These are phyloP conservation scores for Leucocoprinus leucothites DNA, from an alignment of 768 basidiomycete species.

Conservation along the genomic window DNA sequence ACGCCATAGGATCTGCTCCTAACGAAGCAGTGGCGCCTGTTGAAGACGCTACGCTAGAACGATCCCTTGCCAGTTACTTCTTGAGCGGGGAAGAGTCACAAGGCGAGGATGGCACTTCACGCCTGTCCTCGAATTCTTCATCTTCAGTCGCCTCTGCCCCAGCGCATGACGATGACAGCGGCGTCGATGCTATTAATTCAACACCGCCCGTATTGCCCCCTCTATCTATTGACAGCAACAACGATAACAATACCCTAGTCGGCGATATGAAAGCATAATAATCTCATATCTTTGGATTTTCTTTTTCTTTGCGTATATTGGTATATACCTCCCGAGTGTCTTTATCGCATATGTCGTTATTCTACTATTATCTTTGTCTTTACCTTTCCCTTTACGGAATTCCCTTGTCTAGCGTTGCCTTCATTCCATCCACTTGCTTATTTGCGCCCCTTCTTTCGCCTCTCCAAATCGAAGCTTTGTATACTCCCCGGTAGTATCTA, in stretches of 20 bases:
- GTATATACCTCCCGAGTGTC: background rate
- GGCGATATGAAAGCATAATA: slow-evolving; percentile 9
- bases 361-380: background rate
- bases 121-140: background rate
- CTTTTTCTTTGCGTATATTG: background rate
- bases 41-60: slow-evolving; percentile 38
- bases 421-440: background rate
- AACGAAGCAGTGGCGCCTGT: slow-evolving; percentile 18
- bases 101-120: background rate
- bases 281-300: background rate
- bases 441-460: background rate
- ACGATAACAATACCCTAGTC: slow-evolving; percentile 5
- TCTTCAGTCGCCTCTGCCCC: background rate
- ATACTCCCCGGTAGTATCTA: slow-evolving; percentile 1
- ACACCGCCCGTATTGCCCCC: background rate
- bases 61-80: slow-evolving; percentile 48
- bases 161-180: background rate
- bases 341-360: background rate
- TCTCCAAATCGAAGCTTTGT: background rate
- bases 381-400: background rate
- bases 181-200: background rate
- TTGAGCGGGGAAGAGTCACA: slow-evolving; percentile 24
- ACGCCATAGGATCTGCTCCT: slow-evolving; percentile 28
- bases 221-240: slow-evolving; percentile 1
- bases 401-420: background rate